Conservation (phyloP, 1,284 basidiomycete genomes). For the Tausonia pullulans region DNA sequence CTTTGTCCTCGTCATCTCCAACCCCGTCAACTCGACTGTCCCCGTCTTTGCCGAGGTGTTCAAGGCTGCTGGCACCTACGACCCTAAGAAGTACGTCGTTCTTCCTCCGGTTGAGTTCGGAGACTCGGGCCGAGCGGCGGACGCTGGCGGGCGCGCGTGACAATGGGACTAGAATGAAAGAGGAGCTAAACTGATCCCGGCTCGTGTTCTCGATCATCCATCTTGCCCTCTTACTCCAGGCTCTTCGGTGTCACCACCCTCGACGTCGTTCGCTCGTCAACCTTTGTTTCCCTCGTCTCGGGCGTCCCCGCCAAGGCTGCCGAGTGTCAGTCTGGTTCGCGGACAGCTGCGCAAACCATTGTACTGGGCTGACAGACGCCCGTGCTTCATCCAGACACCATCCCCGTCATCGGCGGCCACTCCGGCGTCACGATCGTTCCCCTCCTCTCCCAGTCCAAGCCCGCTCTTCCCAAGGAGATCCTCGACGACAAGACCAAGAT, state of each 20-base stretch:
- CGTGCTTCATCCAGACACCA: constrained; percentile 3
- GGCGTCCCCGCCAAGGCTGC: constrained; percentile 50
- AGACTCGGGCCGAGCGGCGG: neutral
- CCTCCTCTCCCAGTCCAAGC: constrained; percentile 67
- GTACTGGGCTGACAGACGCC: no score
- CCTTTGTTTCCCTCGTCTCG: constrained; percentile 71
- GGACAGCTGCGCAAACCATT: no score
- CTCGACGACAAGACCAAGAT: constrained; percentile 26
- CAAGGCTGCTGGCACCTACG: constrained; percentile 86
- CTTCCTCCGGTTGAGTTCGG: constrained; percentile 2
- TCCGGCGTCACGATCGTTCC: constrained; percentile 93
- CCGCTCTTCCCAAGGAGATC: constrained; percentile 16
- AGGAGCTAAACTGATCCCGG: neutral
- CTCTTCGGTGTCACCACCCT: constrained; percentile 83
- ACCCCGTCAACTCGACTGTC: constrained; percentile 73
- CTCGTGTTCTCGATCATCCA: neutral
- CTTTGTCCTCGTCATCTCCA: constrained; percentile 90
- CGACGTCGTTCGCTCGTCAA: constrained; percentile 89
- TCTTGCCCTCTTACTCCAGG: constrained; percentile 19
- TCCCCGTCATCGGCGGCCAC: constrained; percentile 60
- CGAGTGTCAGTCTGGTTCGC: constrained; percentile 39
- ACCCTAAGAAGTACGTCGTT: constrained; percentile 54
- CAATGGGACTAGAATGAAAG: neutral
- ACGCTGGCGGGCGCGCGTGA: neutral
- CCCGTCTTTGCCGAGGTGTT: constrained; percentile 91